Percentiles rank a stretch among this genome's conserved stretches.
phyloP scores from a whole-genome alignment of 177 flowering plant species.

The Vitis hybrid region DNA sequence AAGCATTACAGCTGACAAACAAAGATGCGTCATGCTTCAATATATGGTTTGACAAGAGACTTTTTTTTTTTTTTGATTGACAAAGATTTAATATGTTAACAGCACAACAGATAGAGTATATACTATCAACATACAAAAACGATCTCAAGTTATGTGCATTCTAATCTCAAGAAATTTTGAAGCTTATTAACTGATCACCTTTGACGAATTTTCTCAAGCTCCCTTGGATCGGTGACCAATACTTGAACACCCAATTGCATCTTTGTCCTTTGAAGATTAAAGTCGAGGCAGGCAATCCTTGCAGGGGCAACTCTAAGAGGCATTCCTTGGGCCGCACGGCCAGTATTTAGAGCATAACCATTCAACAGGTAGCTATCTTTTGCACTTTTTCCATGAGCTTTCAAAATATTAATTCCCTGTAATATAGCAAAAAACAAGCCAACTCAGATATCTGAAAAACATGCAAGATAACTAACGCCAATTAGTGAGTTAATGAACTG shows the following conservation, averaged over 20 bases:
- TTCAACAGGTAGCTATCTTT: conserved; percentile 89
- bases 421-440: conserved; percentile 3
- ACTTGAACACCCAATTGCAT: conserved; percentile 99
- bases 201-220: conserved; percentile 97
- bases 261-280: conserved; percentile 93
- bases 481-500: background rate
- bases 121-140: background rate
- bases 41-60: too few relatives aligned
- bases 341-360: conserved; percentile 97
- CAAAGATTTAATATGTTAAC: too few relatives aligned
- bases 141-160: background rate
- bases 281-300: conserved; percentile 94
- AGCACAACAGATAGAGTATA: too few relatives aligned
- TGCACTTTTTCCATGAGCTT: conserved; percentile 99
- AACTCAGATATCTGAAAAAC: background rate
- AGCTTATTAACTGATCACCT: conserved; percentile 46
- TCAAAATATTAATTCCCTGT: conserved; percentile 89
- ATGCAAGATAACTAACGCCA: background rate
- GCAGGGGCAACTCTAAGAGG: conserved; percentile 87
- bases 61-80: too few relatives aligned
- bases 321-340: conserved; percentile 99
- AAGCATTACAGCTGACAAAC: too few relatives aligned
- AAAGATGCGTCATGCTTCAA: too few relatives aligned
- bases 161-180: background rate
- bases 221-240: conserved; percentile 88